Conservation (phyloP, 129 eudicot species). For the Flaveria brownii region DNA sequence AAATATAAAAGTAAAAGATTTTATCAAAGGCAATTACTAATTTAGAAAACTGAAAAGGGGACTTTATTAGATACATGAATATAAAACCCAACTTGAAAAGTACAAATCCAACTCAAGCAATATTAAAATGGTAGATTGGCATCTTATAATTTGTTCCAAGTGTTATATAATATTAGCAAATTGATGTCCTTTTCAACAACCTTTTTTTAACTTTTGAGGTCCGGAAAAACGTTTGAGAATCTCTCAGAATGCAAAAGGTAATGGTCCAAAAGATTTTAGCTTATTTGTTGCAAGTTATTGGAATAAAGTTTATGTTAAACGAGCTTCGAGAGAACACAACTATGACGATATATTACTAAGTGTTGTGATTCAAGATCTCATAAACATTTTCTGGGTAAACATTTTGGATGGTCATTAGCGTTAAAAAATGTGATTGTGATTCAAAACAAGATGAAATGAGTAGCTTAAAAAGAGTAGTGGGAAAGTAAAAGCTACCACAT, state of each 20-base stretch:
- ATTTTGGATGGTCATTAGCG: no score
- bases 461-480: neutral
- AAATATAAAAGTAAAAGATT: neutral
- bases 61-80: neutral
- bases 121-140: constrained; percentile 13
- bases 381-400: no score
- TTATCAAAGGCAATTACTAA: constrained; percentile 6
- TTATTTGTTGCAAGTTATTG: constrained; percentile 3
- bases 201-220: constrained; percentile 35
- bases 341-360: no score
- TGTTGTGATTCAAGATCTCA: no score
- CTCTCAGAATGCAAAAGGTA: constrained; percentile 28
- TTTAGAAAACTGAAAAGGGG: constrained; percentile 9
- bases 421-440: neutral
- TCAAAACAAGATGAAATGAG: neutral
- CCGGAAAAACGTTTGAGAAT: constrained; percentile 38
- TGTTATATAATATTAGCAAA: constrained; percentile 23
- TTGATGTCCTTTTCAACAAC: constrained; percentile 24
- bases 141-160: constrained; percentile 31
- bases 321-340: no score
- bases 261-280: constrained; percentile 25
- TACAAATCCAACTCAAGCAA: constrained; percentile 31
- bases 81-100: constrained; percentile 17
- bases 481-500: neutral
- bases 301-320: neutral